Evolutionary conservation across 768 basidiomycete species (phyloP).

Genomic region (Leccinum sublutescens): DNA sequence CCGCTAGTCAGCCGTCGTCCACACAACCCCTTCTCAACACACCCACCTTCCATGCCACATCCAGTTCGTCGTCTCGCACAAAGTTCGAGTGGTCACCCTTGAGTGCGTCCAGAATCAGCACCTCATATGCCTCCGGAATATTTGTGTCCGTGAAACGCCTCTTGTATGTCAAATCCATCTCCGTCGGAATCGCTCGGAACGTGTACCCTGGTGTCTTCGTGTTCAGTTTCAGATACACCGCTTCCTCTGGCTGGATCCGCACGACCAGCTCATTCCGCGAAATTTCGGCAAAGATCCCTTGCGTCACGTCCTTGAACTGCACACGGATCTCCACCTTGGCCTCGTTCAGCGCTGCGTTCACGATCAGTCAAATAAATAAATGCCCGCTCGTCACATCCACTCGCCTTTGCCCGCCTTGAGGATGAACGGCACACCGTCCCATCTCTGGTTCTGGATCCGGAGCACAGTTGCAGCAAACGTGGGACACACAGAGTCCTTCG

Average conservation of each 20-base stretch:
- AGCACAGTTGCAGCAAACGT: constrained; percentile 91
- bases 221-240: constrained; percentile 96
- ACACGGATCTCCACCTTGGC: constrained; percentile 98
- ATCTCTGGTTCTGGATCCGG: constrained; percentile 92
- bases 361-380: constrained; percentile 9
- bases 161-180: constrained; percentile 99
- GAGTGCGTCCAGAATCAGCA: constrained; percentile 91
- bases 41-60: constrained; percentile 94
- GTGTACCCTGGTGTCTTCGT: constrained; percentile 89
- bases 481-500: constrained; percentile 87
- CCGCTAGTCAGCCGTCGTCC: constrained; percentile 6
- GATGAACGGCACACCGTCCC: constrained; percentile 99
- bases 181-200: constrained; percentile 88
- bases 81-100: constrained; percentile 99
- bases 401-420: constrained; percentile 96
- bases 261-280: constrained; percentile 96
- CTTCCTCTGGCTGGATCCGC: constrained; percentile 94
- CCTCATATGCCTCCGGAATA: constrained; percentile 97
- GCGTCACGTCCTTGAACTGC: constrained; percentile 96
- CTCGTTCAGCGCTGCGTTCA: constrained; percentile 81
- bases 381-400: constrained; percentile 20
- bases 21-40: not conserved
- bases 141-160: constrained; percentile 84
- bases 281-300: constrained; percentile 96
- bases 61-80: constrained; percentile 95